Evolutionary conservation across 1,139 yeast species (phyloP), one percentile per base, ranked within the genome.

Genomic region (Debaryomycetaceae sp.): DNA sequence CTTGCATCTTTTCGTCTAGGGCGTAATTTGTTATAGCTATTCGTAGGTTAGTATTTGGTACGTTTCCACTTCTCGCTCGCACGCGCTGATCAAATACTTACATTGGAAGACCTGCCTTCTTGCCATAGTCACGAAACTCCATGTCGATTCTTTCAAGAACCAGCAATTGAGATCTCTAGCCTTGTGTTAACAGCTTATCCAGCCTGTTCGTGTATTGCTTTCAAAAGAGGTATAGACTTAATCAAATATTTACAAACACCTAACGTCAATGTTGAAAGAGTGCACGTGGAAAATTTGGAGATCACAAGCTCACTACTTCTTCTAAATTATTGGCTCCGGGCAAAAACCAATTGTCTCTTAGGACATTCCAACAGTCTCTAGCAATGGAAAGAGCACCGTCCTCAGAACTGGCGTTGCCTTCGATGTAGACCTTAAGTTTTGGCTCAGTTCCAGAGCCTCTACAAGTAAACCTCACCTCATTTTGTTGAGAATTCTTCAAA

Each of bases 361-460:
- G 65, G 0, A 74, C 59, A 5, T 71, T 65, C 97, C 97, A 91
- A n/a, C 89, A 85, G 27, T 69, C 64, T 9, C 65, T 63, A 0
- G 96, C 93, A 9, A 84, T 59, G 0, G 44, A 51, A 1, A 55
- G 49, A 0, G 97, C 88, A 1, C 53, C 58, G 40, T 76, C 84
- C 8, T 56, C 52, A 5, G 60, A 54, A 1, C 52, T 47, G 0
- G 87, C 76, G 36, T 65, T 66, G 0, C 95, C 96, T 60, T 93
- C 98, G 38, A 93, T 84, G 65, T 93, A 93, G 1, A 91, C 88
- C 63, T 93, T 93, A 49, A 93, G 70, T 59, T 93, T 93, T 4
- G 98, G 98, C 60, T 93, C 99, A 0, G 99, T 93, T 7, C 99
- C 99, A 5, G 97, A 88, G 0, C 98, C 97, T 42, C 99, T 75